Conservation (phyloP, 2,329 filamentous ascomycete genomes). For the Aspergillus vadensis region DNA sequence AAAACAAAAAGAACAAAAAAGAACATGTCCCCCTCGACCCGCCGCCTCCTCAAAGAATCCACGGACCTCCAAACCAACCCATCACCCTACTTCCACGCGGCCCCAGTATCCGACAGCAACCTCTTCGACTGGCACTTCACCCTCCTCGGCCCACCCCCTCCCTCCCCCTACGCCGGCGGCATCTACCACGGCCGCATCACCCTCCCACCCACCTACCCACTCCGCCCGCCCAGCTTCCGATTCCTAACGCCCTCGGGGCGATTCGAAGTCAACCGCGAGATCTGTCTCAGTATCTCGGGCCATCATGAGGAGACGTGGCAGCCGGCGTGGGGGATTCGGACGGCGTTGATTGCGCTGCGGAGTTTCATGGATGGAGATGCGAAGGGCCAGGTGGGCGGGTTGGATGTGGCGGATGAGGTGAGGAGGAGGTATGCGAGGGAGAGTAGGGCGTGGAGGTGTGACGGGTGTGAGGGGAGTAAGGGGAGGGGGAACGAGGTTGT, state of each 20-base stretch:
- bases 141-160: slow-evolving; percentile 78
- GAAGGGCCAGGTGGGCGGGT: slow-evolving; percentile 83
- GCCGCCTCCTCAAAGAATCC: slow-evolving; percentile 72
- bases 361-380: slow-evolving; percentile 93
- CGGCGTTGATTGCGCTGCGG: slow-evolving; percentile 75
- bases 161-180: slow-evolving; percentile 74
- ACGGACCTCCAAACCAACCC: slow-evolving; percentile 78
- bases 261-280: slow-evolving; percentile 96
- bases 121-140: slow-evolving; percentile 99
- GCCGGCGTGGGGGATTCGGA: slow-evolving; percentile 94
- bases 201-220: slow-evolving; percentile 83
- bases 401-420: slow-evolving; percentile 72
- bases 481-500: slow-evolving; percentile 72
- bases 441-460: slow-evolving; percentile 68
- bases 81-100: slow-evolving; percentile 80
- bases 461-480: slow-evolving; percentile 58
- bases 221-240: slow-evolving; percentile 91
- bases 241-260: slow-evolving; percentile 89
- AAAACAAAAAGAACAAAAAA: too few species aligned
- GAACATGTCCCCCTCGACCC: slow-evolving; percentile 39
- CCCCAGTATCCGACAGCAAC: slow-evolving; percentile 77
- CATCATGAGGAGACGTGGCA: slow-evolving; percentile 99
- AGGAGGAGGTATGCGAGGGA: slow-evolving; percentile 69
- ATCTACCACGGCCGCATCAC: slow-evolving; percentile 96
- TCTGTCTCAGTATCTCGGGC: slow-evolving; percentile 89